phyloP scores from a whole-genome alignment of 768 basidiomycete genomes.

The Brasilioporus rufonigricans region DNA sequence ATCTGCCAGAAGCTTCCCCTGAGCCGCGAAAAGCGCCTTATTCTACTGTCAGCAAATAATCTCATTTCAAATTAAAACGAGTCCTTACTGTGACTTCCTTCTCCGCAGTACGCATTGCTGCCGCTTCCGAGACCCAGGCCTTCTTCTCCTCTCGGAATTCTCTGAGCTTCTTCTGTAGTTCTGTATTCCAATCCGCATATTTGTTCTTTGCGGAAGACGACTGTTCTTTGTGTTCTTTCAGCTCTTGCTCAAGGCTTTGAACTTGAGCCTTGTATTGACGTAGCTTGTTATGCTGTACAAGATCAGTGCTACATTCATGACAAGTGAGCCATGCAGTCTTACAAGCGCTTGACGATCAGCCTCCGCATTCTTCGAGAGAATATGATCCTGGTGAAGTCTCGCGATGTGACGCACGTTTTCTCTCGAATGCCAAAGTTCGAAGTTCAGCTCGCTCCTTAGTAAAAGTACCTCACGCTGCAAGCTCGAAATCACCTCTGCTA shows the following conservation, averaged over 20 bases:
- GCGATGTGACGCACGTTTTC: conserved; percentile 83
- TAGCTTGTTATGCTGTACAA: conserved; percentile 70
- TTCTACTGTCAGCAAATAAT: background rate
- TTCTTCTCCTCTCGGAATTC: conserved; percentile 79
- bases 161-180: conserved; percentile 74
- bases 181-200: conserved; percentile 80
- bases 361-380: conserved; percentile 72
- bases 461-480: conserved; percentile 76
- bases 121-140: conserved; percentile 69
- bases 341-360: conserved; percentile 81
- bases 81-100: conserved; percentile 61
- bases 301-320: conserved; percentile 6
- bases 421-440: conserved; percentile 79
- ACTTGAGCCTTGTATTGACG: conserved; percentile 75
- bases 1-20: conserved; percentile 66
- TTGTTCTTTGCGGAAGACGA: conserved; percentile 72
- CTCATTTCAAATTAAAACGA: background rate
- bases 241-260: conserved; percentile 60
- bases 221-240: conserved; percentile 71
- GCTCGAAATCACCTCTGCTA: conserved; percentile 63
- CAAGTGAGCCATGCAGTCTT: conserved; percentile 24
- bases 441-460: conserved; percentile 78
- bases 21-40: conserved; percentile 66
- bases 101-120: conserved; percentile 63
- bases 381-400: conserved; percentile 71